A percentile compares a stretch with the other conserved stretches of the same genome.
Evolutionary conservation across 31 red algal genomes (phyloP).

Genomic region (Asparagopsis taxiformis): DNA sequence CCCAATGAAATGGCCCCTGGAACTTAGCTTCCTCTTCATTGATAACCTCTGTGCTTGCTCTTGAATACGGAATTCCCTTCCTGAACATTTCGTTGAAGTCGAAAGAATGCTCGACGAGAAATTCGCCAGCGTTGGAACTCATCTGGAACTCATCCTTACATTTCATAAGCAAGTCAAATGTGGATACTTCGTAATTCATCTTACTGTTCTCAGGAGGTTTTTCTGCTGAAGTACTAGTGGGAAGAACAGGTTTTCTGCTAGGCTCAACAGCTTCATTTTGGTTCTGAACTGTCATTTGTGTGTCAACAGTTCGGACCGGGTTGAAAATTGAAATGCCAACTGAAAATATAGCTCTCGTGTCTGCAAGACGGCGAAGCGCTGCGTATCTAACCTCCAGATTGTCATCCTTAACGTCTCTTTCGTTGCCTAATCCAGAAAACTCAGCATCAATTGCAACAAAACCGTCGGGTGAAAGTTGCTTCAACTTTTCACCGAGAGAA

Average conservation of each 20-base stretch:
- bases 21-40: constrained; percentile 6
- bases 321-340: constrained; percentile 78
- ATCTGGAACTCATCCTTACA: constrained; percentile 62
- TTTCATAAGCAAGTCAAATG: constrained; percentile 80
- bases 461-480: constrained; percentile 17
- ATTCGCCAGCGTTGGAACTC: constrained; percentile 57
- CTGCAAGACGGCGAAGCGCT: constrained; percentile 60
- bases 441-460: constrained; percentile 95
- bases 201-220: too few relatives aligned
- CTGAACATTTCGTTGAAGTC: constrained; percentile 86
- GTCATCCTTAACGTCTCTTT: constrained; percentile 35
- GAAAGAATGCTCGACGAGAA: constrained; percentile 80
- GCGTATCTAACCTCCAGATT: constrained; percentile 57
- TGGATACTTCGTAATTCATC: constrained; percentile 54
- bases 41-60: constrained; percentile 35
- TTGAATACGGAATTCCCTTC: constrained; percentile 70
- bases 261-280: too few relatives aligned
- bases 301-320: constrained; percentile 6
- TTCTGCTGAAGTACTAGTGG: too few relatives aligned
- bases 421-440: constrained; percentile 81
- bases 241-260: too few relatives aligned
- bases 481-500: constrained; percentile 16
- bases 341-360: constrained; percentile 77
- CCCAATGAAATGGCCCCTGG: constrained; percentile 25
- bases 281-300: too few relatives aligned